Base-by-base conservation (phyloP, 495 filamentous ascomycete species). In the Cercophora newfieldiana region DNA sequence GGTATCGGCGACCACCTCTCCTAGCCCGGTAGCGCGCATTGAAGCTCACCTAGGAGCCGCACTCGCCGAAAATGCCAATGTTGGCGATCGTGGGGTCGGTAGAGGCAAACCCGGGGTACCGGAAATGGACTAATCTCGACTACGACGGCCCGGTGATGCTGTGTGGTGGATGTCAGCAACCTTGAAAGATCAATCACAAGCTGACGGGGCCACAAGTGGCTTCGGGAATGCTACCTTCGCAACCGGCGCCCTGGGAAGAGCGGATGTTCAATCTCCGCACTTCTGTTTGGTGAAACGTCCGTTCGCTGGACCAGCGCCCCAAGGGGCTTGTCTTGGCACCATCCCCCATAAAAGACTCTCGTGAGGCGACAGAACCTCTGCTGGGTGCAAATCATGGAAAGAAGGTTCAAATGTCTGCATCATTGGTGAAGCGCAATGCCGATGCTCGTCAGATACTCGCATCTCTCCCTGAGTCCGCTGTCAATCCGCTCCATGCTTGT, bases 401-500 rank as follows among this genome's bases (percentile, higher is more conserved):
- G 22, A 7, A 33, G 7, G 19, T 10, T 16, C 28, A 59, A 33
- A 8, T 59, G 28, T 29, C 26, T 33, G 51, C 24, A 30, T 33
- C 3, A 31, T 22, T 30, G 30, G 33, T 59, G 56, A 7, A 31
- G 25, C 7, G 12, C 19, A n/a, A 55, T 28, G 25, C 22, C 63
- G 19, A 58, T 65, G 61, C 48, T 54, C 28, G 57, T 21, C 30
- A 89, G 74, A 76, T 86, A 87, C 16, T 72, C 50, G 73, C 89
- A 90, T 48, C 84, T 81, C 25, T 64, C 69, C 68, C 66, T 68
- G 70, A 87, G 82, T 22, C 73, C 77, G 7, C 53, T 21, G 12
- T 80, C 76, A 24, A 87, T 84, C 3, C 59, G 74, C 74, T 90
- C 88, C 85, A 89, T 89, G 7, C 31, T 59, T 29, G 77, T 80